Evolutionary conservation across 306 rosid species (phyloP), one percentile per base, ranked within the genome.

Genomic region (Ormosia semicastrata): DNA sequence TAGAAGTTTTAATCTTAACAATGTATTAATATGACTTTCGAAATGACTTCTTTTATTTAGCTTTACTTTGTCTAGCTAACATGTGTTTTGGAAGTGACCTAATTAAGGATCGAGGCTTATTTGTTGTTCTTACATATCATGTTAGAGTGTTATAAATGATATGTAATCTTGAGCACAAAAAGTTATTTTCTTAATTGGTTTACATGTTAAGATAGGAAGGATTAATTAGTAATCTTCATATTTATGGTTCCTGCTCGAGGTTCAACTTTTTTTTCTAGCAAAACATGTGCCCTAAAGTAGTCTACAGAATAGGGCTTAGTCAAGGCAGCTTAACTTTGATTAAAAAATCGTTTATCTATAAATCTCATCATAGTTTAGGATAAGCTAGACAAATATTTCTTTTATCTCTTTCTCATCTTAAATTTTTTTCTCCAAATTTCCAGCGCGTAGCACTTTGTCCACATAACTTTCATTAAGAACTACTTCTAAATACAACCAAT

Each of bases 261-360:
- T 70, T 62, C 14, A 69, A 43, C 1, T 56, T 70, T n/a, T 60
- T 41, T 40, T 74, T 7, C 36, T 33, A 41, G 44, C 63, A 50
- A 33, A 62, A 70, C 83, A 71, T 63, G 68, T 59, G 76, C 83
- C 49, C 66, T 33, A 66, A 78, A 72, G 84, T 80, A 60, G 69
- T 41, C 63, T 83, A 71, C 17, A 30, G 49, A 34, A 53, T 83
- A 77, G 83, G 70, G 43, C 32, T 71, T 34, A 46, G 80, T 58
- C 47, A 62, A 62, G 40, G 49, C 36, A 53, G 79, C 44, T 71
- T 52, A 58, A 49, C 50, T 49, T 76, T 47, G 57, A 82, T 82
- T 8, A 66, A 75, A 73, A 63, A 17, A 6, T 6, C 33, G 64
- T 64, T 77, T 37, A 76, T 73, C 53, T 29, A 12, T 59, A 15